A percentile compares a stretch with the other conserved stretches of the same genome.
These are phyloP conservation scores for Oryza australiensis DNA, from an alignment of 176 grass and related monocot genomes.

Conservation along the genomic window DNA sequence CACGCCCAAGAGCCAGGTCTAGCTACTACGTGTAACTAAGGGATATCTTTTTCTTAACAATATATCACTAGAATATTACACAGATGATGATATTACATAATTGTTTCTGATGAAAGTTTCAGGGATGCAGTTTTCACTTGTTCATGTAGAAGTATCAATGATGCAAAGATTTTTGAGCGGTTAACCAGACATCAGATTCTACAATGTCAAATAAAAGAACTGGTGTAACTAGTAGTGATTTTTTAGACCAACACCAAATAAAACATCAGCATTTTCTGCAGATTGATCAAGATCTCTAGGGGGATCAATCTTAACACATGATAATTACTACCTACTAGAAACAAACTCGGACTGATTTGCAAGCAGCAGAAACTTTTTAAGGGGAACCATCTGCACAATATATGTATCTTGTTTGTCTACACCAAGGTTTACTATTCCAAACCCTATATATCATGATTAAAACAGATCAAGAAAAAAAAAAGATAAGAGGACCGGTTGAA, in stretches of 20 bases:
- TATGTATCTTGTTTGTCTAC: constrained; percentile 44
- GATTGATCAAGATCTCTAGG: neutral
- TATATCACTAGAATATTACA: neutral
- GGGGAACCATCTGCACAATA: constrained; percentile 39
- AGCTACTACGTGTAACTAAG: too few relatives aligned
- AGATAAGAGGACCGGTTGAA: constrained; percentile 22
- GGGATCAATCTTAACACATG: neutral
- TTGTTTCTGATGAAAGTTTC: neutral
- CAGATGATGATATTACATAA: neutral
- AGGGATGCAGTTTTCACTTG: neutral
- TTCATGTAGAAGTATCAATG: neutral
- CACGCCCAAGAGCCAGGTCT: too few relatives aligned
- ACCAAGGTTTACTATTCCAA: constrained; percentile 43
- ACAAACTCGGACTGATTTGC: constrained; percentile 14
- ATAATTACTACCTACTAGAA: neutral
- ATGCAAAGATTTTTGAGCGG: neutral
- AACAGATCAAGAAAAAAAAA: constrained; percentile 35
- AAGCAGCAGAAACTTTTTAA: constrained; percentile 33
- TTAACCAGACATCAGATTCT: neutral
- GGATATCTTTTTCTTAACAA: neutral
- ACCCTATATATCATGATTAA: constrained; percentile 56
- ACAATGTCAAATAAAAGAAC: neutral
- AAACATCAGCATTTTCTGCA: neutral
- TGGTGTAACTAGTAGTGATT: neutral
- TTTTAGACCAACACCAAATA: neutral